Evolutionary conservation across 2,329 filamentous ascomycete species (phyloP), one percentile per base, ranked within the genome.

Genomic region (Nigrospora oryzae): DNA sequence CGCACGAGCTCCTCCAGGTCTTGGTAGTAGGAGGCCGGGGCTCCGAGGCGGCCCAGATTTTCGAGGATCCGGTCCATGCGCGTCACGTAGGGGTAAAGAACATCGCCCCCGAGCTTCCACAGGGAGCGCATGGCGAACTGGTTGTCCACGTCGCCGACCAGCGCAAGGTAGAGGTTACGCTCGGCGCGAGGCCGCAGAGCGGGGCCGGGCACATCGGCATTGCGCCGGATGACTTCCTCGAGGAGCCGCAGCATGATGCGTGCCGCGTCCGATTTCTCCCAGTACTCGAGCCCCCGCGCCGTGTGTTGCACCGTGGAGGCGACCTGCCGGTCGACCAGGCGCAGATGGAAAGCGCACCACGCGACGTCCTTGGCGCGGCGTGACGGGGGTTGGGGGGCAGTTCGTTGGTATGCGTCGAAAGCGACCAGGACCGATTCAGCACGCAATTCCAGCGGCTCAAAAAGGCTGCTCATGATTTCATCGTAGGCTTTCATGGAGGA

Each of bases 311-410:
- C 63, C 14, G 66, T 57, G 32, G 64, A 59, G 38, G 63, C 61
- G 47, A 79, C 69, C 46, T 70, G 66, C 31, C 54, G 51, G 12
- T 70, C 60, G 23, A 68, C 68, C 16, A 64, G 63, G 7, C 60
- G 51, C 30, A 79, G 64, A 45, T 77, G 74, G 5, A 53, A 57
- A 1, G 71, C 67, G 3, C 73, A 75, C 75, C 75, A 79, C 10
- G 59, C 43, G 1, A 73, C 70, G 46, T 73, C 58, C 57, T 51
- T 73, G 59, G 40, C 55, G 43, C 15, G 45, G 23, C 45, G 30
- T 35, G 48, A 36, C 11, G 31, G 39, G 15, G 43, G 45, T 35
- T 14, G 45, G 38, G 32, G 43, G 43, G 33, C 45, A 44, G 38
- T 40, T 4, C 44, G 40, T 13, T 47, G 41, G 36, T 64, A 67